phyloP scores from a whole-genome alignment of 345 rosid genomes.

The Eutrema japonicum region DNA sequence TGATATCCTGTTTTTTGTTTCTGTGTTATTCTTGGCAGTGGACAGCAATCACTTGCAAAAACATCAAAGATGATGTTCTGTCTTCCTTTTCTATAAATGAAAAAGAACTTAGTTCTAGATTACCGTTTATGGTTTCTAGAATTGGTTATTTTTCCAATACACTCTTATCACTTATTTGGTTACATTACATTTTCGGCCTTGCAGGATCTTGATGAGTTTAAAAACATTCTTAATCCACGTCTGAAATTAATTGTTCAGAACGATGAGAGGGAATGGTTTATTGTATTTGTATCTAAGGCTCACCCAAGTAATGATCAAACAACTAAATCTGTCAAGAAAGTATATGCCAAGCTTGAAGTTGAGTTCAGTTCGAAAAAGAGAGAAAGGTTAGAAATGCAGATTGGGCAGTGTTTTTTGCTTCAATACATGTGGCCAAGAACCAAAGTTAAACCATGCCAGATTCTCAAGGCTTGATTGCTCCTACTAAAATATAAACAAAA shows the following conservation, averaged over 20 bases:
- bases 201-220: constrained; percentile 98
- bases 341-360: constrained; percentile 90
- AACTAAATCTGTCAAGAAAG: constrained; percentile 80
- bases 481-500: constrained; percentile 10
- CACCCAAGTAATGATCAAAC: constrained; percentile 92
- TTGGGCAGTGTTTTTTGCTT: constrained; percentile 15
- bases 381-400: constrained; percentile 64
- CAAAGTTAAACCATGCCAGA: constrained; percentile 11
- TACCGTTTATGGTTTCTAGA: too few relatives aligned
- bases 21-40: too few relatives aligned
- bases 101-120: too few relatives aligned
- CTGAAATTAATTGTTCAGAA: constrained; percentile 87
- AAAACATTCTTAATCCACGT: constrained; percentile 91
- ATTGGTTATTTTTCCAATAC: constrained; percentile 5
- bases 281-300: constrained; percentile 91
- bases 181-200: constrained; percentile 25
- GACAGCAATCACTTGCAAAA: constrained; percentile 18
- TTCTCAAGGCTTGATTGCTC: constrained; percentile 18
- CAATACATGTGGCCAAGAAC: not conserved
- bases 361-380: constrained; percentile 95
- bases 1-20: too few relatives aligned
- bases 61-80: not conserved
- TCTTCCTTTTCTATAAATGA: not conserved
- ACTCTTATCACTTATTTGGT: not conserved
- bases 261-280: constrained; percentile 96